A percentile compares a stretch with the other conserved stretches of the same genome.
Evolutionary conservation across 1,284 basidiomycete species (phyloP).

Genomic region (Pterulicium gracile): DNA sequence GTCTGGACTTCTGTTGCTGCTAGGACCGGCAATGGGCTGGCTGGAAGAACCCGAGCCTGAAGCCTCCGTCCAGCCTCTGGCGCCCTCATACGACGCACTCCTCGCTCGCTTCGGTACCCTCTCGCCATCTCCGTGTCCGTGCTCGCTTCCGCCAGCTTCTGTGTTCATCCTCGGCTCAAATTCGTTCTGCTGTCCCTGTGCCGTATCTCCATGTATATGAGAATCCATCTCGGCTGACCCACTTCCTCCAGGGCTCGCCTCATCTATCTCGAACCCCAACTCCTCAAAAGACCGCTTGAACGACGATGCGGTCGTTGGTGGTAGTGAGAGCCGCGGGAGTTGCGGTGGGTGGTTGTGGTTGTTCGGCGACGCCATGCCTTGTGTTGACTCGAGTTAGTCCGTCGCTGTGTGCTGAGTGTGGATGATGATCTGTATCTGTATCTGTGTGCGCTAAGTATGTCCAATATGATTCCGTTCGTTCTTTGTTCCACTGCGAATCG

Average conservation of each 20-base stretch:
- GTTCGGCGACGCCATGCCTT: too few relatives aligned
- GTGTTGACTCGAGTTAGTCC: too few relatives aligned
- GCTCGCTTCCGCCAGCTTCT: background rate
- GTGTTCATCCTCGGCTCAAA: background rate
- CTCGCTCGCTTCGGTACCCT: slow-evolving; percentile 36
- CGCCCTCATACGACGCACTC: slow-evolving; percentile 25
- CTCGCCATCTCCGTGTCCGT: background rate
- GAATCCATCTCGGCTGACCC: slow-evolving; percentile 27
- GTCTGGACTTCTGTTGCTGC: slow-evolving; percentile 6
- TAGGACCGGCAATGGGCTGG: slow-evolving; percentile 6
- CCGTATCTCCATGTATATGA: too few relatives aligned
- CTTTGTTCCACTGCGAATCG: too few relatives aligned
- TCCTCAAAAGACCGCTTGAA: slow-evolving; percentile 50
- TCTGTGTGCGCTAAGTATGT: too few relatives aligned
- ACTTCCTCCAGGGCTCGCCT: slow-evolving; percentile 22
- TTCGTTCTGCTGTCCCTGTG: too few relatives aligned
- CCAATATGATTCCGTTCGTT: too few relatives aligned
- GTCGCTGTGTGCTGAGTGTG: too few relatives aligned
- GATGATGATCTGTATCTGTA: too few relatives aligned
- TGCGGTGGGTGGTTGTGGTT: slow-evolving; percentile 31
- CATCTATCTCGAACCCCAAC: slow-evolving; percentile 38
- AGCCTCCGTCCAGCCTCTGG: slow-evolving; percentile 13
- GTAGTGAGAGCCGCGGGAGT: slow-evolving; percentile 30
- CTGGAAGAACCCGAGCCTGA: slow-evolving; percentile 18
- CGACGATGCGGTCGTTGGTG: slow-evolving; percentile 32